phyloP scores from a whole-genome alignment of 176 grass and related monocot species.

The Canna indica region DNA sequence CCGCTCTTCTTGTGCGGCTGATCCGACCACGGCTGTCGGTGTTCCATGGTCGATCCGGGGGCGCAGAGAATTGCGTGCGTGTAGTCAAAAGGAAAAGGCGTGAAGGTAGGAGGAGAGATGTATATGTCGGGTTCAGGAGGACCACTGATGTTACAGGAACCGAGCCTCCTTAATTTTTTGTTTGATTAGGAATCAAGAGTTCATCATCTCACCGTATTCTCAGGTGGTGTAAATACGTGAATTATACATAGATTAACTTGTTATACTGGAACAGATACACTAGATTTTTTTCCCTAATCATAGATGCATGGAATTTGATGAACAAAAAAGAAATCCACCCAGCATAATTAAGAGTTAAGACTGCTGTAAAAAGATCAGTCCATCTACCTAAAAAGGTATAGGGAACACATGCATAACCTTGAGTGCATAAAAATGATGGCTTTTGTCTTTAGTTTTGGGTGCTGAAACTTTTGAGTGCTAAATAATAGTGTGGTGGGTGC shows the following conservation, averaged over 20 bases:
- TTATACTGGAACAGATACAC: too few relatives aligned
- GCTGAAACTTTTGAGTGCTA: background rate
- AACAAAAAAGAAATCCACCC: too few relatives aligned
- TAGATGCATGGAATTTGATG: too few relatives aligned
- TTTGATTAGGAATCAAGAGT: too few relatives aligned
- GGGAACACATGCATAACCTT: background rate
- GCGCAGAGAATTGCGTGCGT: background rate
- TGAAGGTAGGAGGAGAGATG: background rate
- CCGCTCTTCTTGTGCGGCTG: constrained; percentile 21
- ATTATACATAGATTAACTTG: too few relatives aligned
- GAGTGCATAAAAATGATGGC: too few relatives aligned
- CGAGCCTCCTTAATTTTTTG: background rate
- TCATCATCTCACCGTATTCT: too few relatives aligned
- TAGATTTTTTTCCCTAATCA: too few relatives aligned
- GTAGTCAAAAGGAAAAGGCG: background rate
- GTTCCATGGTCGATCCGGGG: constrained; percentile 36
- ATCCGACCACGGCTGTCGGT: constrained; percentile 22
- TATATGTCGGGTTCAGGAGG: too few relatives aligned
- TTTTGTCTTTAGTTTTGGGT: background rate
- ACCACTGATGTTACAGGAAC: background rate
- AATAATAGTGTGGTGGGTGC: background rate
- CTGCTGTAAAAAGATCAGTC: background rate
- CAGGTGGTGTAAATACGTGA: too few relatives aligned
- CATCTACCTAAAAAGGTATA: background rate
- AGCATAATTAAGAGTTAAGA: background rate